Evolutionary conservation across 1,284 basidiomycete species (phyloP), one percentile per base, ranked within the genome.

Genomic region (Cutaneotrichosporon cavernicola): DNA sequence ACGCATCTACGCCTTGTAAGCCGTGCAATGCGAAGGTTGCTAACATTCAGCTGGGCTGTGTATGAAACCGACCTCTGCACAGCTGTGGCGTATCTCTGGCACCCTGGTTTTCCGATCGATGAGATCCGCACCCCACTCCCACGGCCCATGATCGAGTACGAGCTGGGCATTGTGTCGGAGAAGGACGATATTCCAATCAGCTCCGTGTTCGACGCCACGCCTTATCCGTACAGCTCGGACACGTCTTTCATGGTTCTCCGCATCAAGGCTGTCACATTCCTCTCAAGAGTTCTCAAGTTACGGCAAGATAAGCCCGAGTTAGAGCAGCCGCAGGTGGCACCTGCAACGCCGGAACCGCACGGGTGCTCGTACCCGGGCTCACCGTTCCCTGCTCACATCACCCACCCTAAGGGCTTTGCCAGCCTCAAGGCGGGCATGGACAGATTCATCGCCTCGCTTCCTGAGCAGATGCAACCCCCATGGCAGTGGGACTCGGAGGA

Each of bases 51-150:
- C 67, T 77, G 75, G 75, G 65, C 68, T 10, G 71, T 75, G 18
- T 75, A 70, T 60, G 70, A 71, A 40, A 55, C 72, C 9, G 75
- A 77, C 50, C 61, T 69, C 14, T 74, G 71, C 47, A 71, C 73
- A 0, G 65, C 73, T 1, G 69, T 73, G 8, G 72, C 73, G 0
- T 72, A 71, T 58, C 64, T 70, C 9, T 77, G 71, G 72, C 71
- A 73, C 52, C 64, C 73, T 14, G 68, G 66, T 4, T 68, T 77
- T 16, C 65, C 67, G 1, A 61, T 67, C 31, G 65, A 73, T 22
- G 68, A 72, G 46, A 69, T 75, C 16, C 66, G 62, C 13, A 75
- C 74, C 8, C 74, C 75, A 2, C 70, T 75, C 43, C 73, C 75
- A 2, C 65, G 69, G 10, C 70, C 71, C 13, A 61, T 72, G 61